Evolutionary conservation across 2,329 filamentous ascomycete species (phyloP).

Genomic region (Alternaria longipes): DNA sequence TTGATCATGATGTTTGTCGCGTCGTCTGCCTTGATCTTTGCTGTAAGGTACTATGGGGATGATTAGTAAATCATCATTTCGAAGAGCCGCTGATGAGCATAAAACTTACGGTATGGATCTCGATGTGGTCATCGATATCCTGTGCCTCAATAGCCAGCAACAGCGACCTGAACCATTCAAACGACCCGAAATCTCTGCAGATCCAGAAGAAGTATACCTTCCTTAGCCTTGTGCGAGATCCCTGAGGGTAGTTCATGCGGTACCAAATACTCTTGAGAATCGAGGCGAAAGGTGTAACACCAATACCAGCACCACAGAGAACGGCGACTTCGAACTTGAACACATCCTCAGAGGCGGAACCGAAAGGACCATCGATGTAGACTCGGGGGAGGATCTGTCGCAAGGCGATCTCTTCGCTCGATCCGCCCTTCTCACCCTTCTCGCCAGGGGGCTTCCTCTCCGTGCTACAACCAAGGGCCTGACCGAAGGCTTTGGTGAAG

Average conservation of each 20-base stretch:
- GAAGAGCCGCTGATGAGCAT: background rate
- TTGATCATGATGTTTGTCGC: constrained; percentile 95
- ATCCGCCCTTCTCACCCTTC: constrained; percentile 63
- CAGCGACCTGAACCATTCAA: constrained; percentile 89
- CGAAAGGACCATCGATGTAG: constrained; percentile 86
- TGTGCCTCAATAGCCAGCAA: constrained; percentile 86
- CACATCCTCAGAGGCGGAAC: constrained; percentile 85
- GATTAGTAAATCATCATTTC: constrained; percentile 21
- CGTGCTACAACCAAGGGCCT: constrained; percentile 78
- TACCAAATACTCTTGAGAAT: constrained; percentile 88
- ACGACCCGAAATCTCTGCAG: constrained; percentile 85
- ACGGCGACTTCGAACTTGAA: constrained; percentile 71
- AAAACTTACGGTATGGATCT: constrained; percentile 75
- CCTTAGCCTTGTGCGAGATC: constrained; percentile 74
- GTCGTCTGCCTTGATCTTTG: constrained; percentile 85
- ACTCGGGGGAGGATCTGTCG: constrained; percentile 79
- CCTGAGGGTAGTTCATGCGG: constrained; percentile 86
- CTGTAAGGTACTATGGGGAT: constrained; percentile 72
- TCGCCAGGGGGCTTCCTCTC: constrained; percentile 63
- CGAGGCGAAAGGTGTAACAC: constrained; percentile 62
- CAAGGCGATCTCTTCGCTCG: constrained; percentile 72
- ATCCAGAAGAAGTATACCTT: constrained; percentile 97
- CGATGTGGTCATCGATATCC: constrained; percentile 83
- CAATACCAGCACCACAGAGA: constrained; percentile 61
- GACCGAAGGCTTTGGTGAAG: constrained; percentile 76